A percentile compares a stretch with the other conserved stretches of the same genome.
Conservation (phyloP, 441 rosid genomes). For the Gossypium schwendimanii region DNA sequence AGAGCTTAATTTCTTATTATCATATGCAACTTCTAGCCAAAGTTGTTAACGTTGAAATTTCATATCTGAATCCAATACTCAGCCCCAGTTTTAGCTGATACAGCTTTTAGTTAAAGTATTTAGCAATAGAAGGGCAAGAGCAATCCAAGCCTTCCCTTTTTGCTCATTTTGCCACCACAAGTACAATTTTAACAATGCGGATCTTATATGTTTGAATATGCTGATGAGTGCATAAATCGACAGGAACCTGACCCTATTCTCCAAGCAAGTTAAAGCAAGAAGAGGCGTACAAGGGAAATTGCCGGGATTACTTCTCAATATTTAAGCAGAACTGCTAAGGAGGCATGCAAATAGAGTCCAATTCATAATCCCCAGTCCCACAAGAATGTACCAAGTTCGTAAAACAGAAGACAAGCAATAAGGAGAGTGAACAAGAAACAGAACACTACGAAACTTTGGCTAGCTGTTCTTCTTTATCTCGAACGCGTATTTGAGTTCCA, state of each 20-base stretch:
- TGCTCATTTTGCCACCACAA: not conserved
- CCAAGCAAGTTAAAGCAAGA: not conserved
- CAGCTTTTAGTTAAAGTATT: no score
- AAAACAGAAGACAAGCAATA: not conserved
- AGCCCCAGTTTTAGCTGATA: no score
- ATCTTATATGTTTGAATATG: not conserved
- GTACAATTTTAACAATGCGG: not conserved
- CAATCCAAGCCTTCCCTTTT: not conserved
- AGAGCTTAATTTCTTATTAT: no score
- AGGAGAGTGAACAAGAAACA: not conserved
- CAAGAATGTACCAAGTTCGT: constrained; percentile 11
- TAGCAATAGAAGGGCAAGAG: not conserved
- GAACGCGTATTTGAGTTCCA: constrained; percentile 46
- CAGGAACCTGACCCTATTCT: not conserved
- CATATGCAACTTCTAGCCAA: no score
- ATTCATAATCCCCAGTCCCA: not conserved
- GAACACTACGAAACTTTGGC: not conserved
- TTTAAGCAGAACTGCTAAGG: no score
- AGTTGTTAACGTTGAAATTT: no score
- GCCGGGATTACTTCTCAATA: no score
- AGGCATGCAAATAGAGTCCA: not conserved
- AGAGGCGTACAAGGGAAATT: not conserved
- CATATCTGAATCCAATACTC: no score
- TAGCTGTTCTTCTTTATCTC: constrained; percentile 41
- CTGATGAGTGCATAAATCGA: not conserved